Evolutionary conservation across 2,329 filamentous ascomycete genomes (phyloP).

Genomic region (Trichophyton equinum): DNA sequence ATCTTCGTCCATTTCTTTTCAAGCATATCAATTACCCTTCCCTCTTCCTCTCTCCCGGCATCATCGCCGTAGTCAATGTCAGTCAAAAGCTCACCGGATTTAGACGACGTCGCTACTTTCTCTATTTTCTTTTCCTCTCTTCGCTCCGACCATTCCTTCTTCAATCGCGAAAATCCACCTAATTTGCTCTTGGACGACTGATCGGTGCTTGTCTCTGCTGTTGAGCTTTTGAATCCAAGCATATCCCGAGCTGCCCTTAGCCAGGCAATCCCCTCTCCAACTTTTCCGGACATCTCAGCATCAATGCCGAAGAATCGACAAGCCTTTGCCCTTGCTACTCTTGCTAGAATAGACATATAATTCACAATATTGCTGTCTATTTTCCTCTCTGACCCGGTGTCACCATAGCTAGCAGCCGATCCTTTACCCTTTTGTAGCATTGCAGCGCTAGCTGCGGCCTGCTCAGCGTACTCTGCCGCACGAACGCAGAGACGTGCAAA

Average conservation of each 20-base stretch:
- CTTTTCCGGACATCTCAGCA: slow-evolving; percentile 68
- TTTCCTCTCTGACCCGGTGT: slow-evolving; percentile 26
- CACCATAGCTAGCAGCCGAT: slow-evolving; percentile 5
- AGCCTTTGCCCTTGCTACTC: slow-evolving; percentile 67
- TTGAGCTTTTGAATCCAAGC: slow-evolving; percentile 44
- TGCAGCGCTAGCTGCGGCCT: slow-evolving; percentile 46
- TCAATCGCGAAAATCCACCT: slow-evolving; percentile 41
- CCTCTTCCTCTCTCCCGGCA: slow-evolving; percentile 74
- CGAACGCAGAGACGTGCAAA: slow-evolving; percentile 81
- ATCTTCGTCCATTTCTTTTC: slow-evolving; percentile 81
- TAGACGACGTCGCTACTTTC: slow-evolving; percentile 40
- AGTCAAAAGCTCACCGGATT: slow-evolving; percentile 20
- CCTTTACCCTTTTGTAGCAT: slow-evolving; percentile 21
- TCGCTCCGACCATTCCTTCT: slow-evolving; percentile 62
- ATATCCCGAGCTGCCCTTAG: slow-evolving; percentile 63
- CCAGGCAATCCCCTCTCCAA: slow-evolving; percentile 79
- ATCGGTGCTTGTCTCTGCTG: slow-evolving; percentile 38
- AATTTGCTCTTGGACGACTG: slow-evolving; percentile 18
- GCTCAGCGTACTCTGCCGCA: slow-evolving; percentile 73
- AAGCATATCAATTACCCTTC: slow-evolving; percentile 71
- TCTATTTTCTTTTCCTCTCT: slow-evolving; percentile 69
- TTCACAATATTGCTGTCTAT: slow-evolving; percentile 54
- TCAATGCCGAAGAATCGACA: slow-evolving; percentile 87
- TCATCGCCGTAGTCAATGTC: slow-evolving; percentile 49
- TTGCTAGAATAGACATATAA: slow-evolving; percentile 64